Conservation (phyloP, 495 filamentous ascomycete species). For the Penicillium desertorum region DNA sequence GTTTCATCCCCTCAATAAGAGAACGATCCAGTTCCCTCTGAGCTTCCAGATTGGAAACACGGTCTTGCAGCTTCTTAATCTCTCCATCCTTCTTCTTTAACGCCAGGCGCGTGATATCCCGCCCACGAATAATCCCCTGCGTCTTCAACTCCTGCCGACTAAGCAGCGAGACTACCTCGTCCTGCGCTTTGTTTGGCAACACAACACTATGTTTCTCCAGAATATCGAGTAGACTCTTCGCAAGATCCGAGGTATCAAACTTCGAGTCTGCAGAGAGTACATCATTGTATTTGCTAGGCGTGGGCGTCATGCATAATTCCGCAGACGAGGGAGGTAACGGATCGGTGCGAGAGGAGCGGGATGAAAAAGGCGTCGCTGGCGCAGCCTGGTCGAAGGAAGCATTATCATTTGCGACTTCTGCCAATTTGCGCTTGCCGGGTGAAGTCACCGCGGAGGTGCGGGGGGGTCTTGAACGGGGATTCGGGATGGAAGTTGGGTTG, state of each 20-base stretch:
- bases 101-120: constrained; percentile 61
- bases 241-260: constrained; percentile 48
- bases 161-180: constrained; percentile 49
- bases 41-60: constrained; percentile 32
- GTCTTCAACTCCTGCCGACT: constrained; percentile 55
- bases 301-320: constrained; percentile 48
- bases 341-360: constrained; percentile 19
- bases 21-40: constrained; percentile 45
- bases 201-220: constrained; percentile 52
- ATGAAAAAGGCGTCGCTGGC: constrained; percentile 26
- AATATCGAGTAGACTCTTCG: constrained; percentile 48
- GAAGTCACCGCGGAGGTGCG: constrained; percentile 47
- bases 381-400: constrained; percentile 13
- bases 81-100: constrained; percentile 62
- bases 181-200: constrained; percentile 37
- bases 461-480: constrained; percentile 37
- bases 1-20: constrained; percentile 29
- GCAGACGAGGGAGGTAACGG: constrained; percentile 34
- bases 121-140: constrained; percentile 57
- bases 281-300: constrained; percentile 47
- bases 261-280: constrained; percentile 26
- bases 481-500: constrained; percentile 26
- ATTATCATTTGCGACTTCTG: constrained; percentile 25
- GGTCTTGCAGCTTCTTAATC: constrained; percentile 57
- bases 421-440: constrained; percentile 54